phyloP scores from a whole-genome alignment of 2,329 filamentous ascomycete genomes.

The Hypocreales sp. region DNA sequence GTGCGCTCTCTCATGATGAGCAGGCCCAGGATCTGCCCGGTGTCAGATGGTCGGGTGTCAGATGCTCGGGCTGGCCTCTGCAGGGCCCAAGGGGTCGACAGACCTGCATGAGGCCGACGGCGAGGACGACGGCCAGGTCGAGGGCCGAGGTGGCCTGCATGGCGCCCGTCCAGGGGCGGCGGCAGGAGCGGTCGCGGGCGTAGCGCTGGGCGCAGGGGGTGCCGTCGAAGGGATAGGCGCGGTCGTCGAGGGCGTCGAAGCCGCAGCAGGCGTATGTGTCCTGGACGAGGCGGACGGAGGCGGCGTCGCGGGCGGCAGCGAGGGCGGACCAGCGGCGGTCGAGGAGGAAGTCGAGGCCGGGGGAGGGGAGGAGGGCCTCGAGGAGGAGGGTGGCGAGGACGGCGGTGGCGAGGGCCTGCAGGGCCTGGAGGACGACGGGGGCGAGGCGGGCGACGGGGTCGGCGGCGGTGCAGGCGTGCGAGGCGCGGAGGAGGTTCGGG shows the following conservation, averaged over 20 bases:
- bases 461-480: conserved; percentile 6
- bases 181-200: conserved; percentile 30
- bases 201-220: conserved; percentile 29
- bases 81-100: conserved; percentile 1
- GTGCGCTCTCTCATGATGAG: conserved; percentile 13
- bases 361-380: conserved; percentile 17
- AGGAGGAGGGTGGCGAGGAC: conserved; percentile 29
- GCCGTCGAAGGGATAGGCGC: conserved; percentile 42
- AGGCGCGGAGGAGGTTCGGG: conserved; percentile 13
- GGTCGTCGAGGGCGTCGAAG: conserved; percentile 38
- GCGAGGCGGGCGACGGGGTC: conserved; percentile 6
- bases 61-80: too few relatives aligned
- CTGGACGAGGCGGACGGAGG: conserved; percentile 42
- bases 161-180: conserved; percentile 37
- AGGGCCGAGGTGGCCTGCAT: conserved; percentile 37
- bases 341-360: conserved; percentile 33
- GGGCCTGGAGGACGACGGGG: conserved; percentile 20
- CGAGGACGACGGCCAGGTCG: conserved; percentile 36
- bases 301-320: conserved; percentile 32
- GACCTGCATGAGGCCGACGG: conserved; percentile 42
- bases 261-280: conserved; percentile 54
- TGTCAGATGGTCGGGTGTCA: too few relatives aligned
- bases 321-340: conserved; percentile 38
- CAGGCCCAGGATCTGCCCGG: conserved; percentile 13
- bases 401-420: conserved; percentile 25